Evolutionary conservation across 1,284 basidiomycete species (phyloP).

Genomic region (Coniophora puteana): DNA sequence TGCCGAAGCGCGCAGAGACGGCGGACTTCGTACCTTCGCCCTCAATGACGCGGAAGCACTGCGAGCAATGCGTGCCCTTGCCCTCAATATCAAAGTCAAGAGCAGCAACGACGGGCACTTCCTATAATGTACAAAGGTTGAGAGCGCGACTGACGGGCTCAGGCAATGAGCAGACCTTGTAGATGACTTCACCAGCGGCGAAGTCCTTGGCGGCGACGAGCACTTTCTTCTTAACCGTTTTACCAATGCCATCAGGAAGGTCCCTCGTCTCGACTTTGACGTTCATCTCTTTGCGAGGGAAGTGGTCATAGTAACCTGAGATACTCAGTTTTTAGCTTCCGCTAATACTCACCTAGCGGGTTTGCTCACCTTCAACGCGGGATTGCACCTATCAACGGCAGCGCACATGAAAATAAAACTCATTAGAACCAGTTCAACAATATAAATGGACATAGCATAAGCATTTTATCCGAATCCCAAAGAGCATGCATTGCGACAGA

Average conservation of each 20-base stretch:
- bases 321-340: conserved; percentile 24
- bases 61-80: conserved; percentile 63
- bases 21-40: conserved; percentile 39
- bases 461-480: conserved; percentile 18
- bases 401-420: conserved; percentile 29
- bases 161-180: conserved; percentile 45
- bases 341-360: conserved; percentile 18
- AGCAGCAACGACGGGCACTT: conserved; percentile 63
- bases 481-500: conserved; percentile 20
- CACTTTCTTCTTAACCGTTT: conserved; percentile 43
- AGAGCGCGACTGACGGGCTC: background rate
- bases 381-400: conserved; percentile 48
- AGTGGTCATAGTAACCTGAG: conserved; percentile 75
- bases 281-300: conserved; percentile 69
- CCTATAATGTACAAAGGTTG: conserved; percentile 37
- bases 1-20: conserved; percentile 47
- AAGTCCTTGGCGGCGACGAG: conserved; percentile 68
- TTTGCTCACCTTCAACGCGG: conserved; percentile 71
- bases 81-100: conserved; percentile 68
- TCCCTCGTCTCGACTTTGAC: conserved; percentile 52
- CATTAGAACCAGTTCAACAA: conserved; percentile 73
- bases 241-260: conserved; percentile 29
- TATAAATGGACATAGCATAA: no score
- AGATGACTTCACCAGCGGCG: conserved; percentile 66
- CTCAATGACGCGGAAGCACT: conserved; percentile 61